These are phyloP conservation scores for Sungouiella thailandica DNA, from an alignment of 805 yeast species.

Conservation along the genomic window DNA sequence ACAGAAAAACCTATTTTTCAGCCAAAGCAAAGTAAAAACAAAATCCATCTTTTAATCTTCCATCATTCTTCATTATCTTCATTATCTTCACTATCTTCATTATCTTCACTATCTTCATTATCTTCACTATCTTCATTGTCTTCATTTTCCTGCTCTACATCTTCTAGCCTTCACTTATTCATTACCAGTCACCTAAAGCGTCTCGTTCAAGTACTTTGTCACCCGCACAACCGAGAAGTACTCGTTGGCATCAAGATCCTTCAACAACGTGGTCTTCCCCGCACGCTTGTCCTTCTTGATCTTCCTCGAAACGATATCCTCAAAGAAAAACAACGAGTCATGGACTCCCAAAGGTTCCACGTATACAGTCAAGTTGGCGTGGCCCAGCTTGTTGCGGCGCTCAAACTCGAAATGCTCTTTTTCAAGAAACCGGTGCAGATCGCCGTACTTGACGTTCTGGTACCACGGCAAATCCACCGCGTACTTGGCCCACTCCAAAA, in stretches of 20 bases:
- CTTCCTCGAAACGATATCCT: conserved; percentile 5
- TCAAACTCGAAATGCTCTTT: conserved; percentile 18
- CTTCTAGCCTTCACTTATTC: not conserved
- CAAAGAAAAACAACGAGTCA: conserved; percentile 15
- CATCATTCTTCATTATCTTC: no score
- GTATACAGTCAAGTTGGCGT: conserved; percentile 17
- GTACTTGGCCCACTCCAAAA: conserved; percentile 29
- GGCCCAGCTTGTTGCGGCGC: conserved; percentile 11
- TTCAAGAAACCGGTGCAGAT: conserved; percentile 17
- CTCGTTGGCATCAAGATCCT: conserved; percentile 8
- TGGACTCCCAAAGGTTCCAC: conserved; percentile 17
- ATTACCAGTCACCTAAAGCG: conserved; percentile 2
- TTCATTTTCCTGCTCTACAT: no score
- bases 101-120: no score
- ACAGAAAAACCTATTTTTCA: no score
- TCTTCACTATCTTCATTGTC: no score
- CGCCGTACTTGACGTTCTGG: conserved; percentile 19
- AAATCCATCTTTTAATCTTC: no score
- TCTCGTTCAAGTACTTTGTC: conserved; percentile 10
- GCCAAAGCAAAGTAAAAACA: no score
- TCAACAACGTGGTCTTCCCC: conserved; percentile 7
- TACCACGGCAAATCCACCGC: conserved; percentile 27
- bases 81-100: no score
- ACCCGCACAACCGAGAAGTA: conserved; percentile 12
- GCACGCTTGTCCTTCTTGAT: conserved; percentile 3